Percentiles rank a stretch among this genome's conserved stretches.
Conservation (phyloP, 176 grass and related monocot species). For the Hyparrhenia diplandra region DNA sequence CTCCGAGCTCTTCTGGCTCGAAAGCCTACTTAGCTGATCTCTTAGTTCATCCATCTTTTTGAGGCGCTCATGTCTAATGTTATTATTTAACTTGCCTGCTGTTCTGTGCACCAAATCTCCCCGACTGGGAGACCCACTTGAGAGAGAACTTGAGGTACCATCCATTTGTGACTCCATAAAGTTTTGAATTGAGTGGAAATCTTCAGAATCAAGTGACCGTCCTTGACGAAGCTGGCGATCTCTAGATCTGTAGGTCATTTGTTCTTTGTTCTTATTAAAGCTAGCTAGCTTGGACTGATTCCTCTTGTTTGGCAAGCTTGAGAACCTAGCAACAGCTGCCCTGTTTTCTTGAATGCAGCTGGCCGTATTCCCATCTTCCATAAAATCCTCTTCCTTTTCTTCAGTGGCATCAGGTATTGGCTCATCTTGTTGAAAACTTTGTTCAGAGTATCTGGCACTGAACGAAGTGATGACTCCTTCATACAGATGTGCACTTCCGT, state of each 20-base stretch:
- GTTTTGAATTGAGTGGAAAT: slow-evolving; percentile 55
- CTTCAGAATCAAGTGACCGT: slow-evolving; percentile 60
- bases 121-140: slow-evolving; percentile 34
- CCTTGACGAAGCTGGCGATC: slow-evolving; percentile 24
- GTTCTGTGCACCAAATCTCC: slow-evolving; percentile 16
- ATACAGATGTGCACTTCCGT: slow-evolving; percentile 25
- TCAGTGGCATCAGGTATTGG: slow-evolving; percentile 3
- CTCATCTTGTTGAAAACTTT: slow-evolving; percentile 34
- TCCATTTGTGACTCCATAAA: slow-evolving; percentile 41
- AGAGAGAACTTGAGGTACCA: slow-evolving; percentile 40
- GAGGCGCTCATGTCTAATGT: slow-evolving; percentile 41
- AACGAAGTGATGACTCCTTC: slow-evolving; percentile 44
- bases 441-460: slow-evolving; percentile 34
- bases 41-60: slow-evolving; percentile 79
- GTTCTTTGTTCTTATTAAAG: slow-evolving; percentile 38
- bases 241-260: slow-evolving; percentile 19
- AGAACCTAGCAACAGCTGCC: background rate
- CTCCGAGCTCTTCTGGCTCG: slow-evolving; percentile 30
- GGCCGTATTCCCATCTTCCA: background rate
- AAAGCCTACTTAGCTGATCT: slow-evolving; percentile 54
- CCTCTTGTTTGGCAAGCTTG: slow-evolving; percentile 47
- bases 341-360: background rate
- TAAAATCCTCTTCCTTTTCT: slow-evolving; percentile 30
- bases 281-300: slow-evolving; percentile 16
- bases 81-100: slow-evolving; percentile 40